Evolutionary conservation across 495 filamentous ascomycete species (phyloP).

Genomic region (Aspergillus campestris): DNA sequence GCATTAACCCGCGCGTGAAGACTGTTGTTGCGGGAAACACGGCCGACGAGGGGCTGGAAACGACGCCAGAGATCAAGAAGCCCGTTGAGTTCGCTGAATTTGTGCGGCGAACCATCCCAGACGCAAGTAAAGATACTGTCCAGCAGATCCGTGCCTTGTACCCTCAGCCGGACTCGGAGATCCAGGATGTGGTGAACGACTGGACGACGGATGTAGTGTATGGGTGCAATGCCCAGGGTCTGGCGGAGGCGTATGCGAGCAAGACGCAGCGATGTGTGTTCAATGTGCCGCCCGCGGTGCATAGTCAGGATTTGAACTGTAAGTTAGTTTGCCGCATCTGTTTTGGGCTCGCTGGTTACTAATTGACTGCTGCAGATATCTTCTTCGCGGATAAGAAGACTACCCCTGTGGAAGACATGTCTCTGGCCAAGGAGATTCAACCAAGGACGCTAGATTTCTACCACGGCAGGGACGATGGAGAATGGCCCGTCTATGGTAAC

Average conservation of each 20-base stretch:
- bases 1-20: background rate
- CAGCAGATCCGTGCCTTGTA: conserved; percentile 49
- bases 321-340: background rate
- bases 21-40: conserved; percentile 24
- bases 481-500: background rate
- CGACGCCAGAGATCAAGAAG: conserved; percentile 37
- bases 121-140: conserved; percentile 19
- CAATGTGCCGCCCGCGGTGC: conserved; percentile 39
- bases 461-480: background rate
- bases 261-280: conserved; percentile 47
- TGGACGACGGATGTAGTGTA: conserved; percentile 36
- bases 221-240: conserved; percentile 46
- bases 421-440: background rate
- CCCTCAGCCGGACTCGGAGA: conserved; percentile 27
- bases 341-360: background rate
- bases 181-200: conserved; percentile 12
- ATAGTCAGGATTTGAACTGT: conserved; percentile 39
- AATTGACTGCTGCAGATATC: background rate
- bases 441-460: background rate
- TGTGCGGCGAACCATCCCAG: background rate
- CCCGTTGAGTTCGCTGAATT: conserved; percentile 27
- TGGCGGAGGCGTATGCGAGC: conserved; percentile 32
- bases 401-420: background rate
- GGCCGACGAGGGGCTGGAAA: conserved; percentile 25
- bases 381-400: background rate